These are phyloP conservation scores for Monilinia fructicola DNA, from an alignment of 2,329 filamentous ascomycete species.

Conservation along the genomic window DNA sequence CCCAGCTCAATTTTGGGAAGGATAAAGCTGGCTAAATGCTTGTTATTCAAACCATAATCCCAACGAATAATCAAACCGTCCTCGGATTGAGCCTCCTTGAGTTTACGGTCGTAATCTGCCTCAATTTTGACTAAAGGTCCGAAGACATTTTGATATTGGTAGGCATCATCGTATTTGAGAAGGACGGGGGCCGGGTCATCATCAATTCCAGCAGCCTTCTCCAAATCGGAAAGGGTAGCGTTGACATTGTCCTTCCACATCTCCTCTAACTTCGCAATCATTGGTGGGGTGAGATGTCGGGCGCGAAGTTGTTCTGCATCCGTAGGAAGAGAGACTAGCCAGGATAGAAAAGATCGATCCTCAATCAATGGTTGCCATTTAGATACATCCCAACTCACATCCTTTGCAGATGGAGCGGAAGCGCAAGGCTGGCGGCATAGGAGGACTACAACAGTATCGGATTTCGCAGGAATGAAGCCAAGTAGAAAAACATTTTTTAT, in stretches of 20 bases:
- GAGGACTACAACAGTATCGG: slow-evolving; percentile 94
- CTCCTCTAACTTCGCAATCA: slow-evolving; percentile 94
- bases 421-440: slow-evolving; percentile 96
- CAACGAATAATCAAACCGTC: slow-evolving; percentile 92
- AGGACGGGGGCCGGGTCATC: slow-evolving; percentile 93
- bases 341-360: slow-evolving; percentile 89
- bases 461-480: slow-evolving; percentile 97
- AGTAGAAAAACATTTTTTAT: slow-evolving; percentile 99
- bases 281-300: slow-evolving; percentile 86
- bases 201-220: slow-evolving; percentile 87
- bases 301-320: slow-evolving; percentile 96
- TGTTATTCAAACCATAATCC: slow-evolving; percentile 95
- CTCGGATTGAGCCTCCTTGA: slow-evolving; percentile 97
- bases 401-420: slow-evolving; percentile 90
- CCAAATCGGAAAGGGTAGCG: slow-evolving; percentile 86
- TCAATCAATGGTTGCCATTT: slow-evolving; percentile 97
- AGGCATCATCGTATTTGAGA: slow-evolving; percentile 93
- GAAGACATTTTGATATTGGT: slow-evolving; percentile 98
- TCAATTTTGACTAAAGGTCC: slow-evolving; percentile 98
- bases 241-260: slow-evolving; percentile 96
- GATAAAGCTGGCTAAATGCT: slow-evolving; percentile 92
- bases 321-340: slow-evolving; percentile 85
- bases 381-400: slow-evolving; percentile 99
- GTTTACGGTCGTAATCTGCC: slow-evolving; percentile 97
- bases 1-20: slow-evolving; percentile 96